A percentile compares a stretch with the other conserved stretches of the same genome.
Conservation (phyloP, 2,329 filamentous ascomycete genomes). For the Aspergillus tanneri region DNA sequence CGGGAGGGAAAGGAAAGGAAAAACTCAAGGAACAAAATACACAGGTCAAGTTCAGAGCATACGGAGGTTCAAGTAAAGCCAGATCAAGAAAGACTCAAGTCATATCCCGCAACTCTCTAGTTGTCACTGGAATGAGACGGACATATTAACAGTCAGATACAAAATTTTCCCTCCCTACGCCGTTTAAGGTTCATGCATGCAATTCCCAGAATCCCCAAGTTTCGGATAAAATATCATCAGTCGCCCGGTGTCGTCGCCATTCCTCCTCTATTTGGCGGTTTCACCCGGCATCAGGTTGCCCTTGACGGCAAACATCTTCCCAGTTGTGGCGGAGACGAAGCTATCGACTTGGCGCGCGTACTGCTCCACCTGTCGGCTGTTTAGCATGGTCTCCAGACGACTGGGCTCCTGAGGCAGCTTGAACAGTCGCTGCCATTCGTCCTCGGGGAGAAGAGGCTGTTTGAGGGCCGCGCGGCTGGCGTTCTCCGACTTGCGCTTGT, state of each 20-base stretch:
- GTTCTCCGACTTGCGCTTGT: conserved; percentile 96
- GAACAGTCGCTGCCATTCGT: conserved; percentile 97
- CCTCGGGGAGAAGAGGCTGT: conserved; percentile 84
- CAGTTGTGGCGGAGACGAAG: conserved; percentile 84
- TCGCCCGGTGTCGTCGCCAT: conserved; percentile 10
- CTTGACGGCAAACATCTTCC: conserved; percentile 98
- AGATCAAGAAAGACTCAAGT: conserved; percentile 11
- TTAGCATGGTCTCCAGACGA: conserved; percentile 88
- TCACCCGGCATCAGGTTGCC: conserved; percentile 63
- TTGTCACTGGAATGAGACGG: conserved; percentile 35
- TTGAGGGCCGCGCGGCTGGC: conserved; percentile 79
- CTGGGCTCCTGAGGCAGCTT: conserved; percentile 96
- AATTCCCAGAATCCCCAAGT: conserved; percentile 35
- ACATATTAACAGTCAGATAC: conserved; percentile 42
- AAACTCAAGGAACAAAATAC: neutral
- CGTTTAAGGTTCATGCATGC: conserved; percentile 47
- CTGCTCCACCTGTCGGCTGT: conserved; percentile 94
- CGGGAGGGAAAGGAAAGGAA: neutral
- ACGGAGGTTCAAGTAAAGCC: conserved; percentile 1
- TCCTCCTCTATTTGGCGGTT: conserved; percentile 34
- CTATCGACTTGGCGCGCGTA: conserved; percentile 97
- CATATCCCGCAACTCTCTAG: conserved; percentile 27
- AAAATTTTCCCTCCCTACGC: conserved; percentile 45
- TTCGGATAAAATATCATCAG: conserved; percentile 22
- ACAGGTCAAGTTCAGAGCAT: neutral